Conservation (phyloP, 306 rosid genomes). For the Dalbergia cochinchinensis region DNA sequence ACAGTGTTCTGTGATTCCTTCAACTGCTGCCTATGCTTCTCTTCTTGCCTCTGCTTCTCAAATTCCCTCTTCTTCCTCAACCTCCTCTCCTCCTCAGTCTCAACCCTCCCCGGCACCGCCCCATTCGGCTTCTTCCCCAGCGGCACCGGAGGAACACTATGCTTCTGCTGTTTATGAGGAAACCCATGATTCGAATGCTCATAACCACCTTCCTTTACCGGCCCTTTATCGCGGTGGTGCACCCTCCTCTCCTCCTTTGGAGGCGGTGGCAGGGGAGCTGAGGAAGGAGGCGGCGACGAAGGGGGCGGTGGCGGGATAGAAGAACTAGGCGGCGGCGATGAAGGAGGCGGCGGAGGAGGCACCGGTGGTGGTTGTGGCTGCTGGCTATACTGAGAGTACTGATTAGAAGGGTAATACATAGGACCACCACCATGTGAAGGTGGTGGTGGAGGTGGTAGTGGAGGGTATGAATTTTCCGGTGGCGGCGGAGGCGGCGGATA, state of each 20-base stretch:
- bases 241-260: slow-evolving; percentile 57
- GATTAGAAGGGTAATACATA: slow-evolving; percentile 71
- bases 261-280: slow-evolving; percentile 47
- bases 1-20: slow-evolving; percentile 85
- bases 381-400: slow-evolving; percentile 62
- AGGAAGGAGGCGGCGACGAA: slow-evolving; percentile 68
- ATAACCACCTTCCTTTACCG: slow-evolving; percentile 55
- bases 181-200: slow-evolving; percentile 65
- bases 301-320: slow-evolving; percentile 82
- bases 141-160: slow-evolving; percentile 56
- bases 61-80: slow-evolving; percentile 82
- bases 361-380: slow-evolving; percentile 56
- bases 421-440: slow-evolving; percentile 58
- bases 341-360: slow-evolving; percentile 69
- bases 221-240: slow-evolving; percentile 59
- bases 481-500: slow-evolving; percentile 68
- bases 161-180: slow-evolving; percentile 69
- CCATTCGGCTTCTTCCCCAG: slow-evolving; percentile 67
- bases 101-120: slow-evolving; percentile 58
- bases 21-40: slow-evolving; percentile 85
- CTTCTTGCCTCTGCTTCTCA: slow-evolving; percentile 91
- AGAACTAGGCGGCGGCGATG: slow-evolving; percentile 69
- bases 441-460: slow-evolving; percentile 70
- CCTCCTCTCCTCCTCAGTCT: slow-evolving; percentile 90
- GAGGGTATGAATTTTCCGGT: slow-evolving; percentile 76